phyloP scores from a whole-genome alignment of 495 filamentous ascomycete species.

The Podospora tetraspora region DNA sequence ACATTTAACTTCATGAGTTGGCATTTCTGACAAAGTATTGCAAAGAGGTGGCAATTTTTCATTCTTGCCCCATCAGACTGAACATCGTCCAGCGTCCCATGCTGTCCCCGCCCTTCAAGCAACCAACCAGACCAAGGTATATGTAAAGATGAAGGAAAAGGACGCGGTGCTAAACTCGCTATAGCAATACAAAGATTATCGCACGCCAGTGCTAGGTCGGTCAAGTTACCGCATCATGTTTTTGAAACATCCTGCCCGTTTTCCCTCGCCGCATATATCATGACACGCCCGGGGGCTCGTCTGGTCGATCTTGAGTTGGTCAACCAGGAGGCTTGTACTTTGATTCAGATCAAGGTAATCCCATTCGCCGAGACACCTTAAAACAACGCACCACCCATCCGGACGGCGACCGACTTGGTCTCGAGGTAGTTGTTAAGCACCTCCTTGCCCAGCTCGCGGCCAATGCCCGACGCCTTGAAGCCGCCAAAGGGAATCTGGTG shows the following conservation, averaged over 20 bases:
- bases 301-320: not conserved
- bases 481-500: slow-evolving; percentile 79
- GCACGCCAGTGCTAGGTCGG: not conserved
- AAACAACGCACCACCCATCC: slow-evolving; percentile 21
- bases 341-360: not conserved
- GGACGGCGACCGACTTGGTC: slow-evolving; percentile 54
- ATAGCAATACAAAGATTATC: not conserved
- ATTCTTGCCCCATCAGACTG: not conserved
- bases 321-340: not conserved
- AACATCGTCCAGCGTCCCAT: not conserved
- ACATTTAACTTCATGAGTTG: not conserved
- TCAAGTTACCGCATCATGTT: not conserved
- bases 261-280: not conserved
- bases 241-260: not conserved
- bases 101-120: not conserved
- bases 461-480: slow-evolving; percentile 89
- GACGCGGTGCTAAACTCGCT: not conserved
- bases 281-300: not conserved
- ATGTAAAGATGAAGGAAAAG: not conserved
- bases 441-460: slow-evolving; percentile 90
- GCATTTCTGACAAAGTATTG: too few species aligned
- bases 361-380: not conserved
- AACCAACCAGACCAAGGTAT: not conserved
- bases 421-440: slow-evolving; percentile 92
- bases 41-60: not conserved